Base-by-base conservation (phyloP, 192 early-diverging fungal species). In the Coemansia sp. region DNA sequence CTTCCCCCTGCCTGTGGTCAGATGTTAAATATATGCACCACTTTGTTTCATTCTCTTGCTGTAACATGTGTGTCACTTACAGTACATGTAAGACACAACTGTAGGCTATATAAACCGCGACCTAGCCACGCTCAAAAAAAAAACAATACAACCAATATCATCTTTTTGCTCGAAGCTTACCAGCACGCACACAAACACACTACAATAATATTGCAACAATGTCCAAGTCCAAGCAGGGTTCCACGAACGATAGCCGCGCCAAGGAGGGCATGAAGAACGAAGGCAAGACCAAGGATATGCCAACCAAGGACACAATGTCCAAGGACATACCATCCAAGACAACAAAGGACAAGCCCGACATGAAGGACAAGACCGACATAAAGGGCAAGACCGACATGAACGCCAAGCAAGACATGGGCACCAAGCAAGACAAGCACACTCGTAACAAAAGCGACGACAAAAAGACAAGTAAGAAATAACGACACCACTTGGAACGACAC, bases 341-440 rank as follows among this genome's bases (percentile, higher is more conserved):
- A 17, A 9, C 42, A 3, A 43, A 46, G 44, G 43, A 22, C 43
- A 22, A 46, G 10, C 43, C 21, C 11, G 26, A 50, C 7, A 32
- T 32, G 29, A 2, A 2, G 24, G 21, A 24, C 46, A 50, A 50
- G 46, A 5, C 46, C 11, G 44, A 46, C 8, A 50, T 50, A 24
- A 50, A 50, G 24, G 46, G 27, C 46, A 50, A 50, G 46, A 5
- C 46, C 14, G 46, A 50, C 8, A 50, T 50, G 22, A 50, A 17
- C 46, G 2, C 24, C 46, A 50, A 50, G 46, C 46, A 12, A 2
- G 46, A 29, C 14, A 26, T 4, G 0, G 22, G 21, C 19, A 3
- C 43, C 43, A 50, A 50, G 46, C 46, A 50, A 12, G 46, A 50
- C 26, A 50, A 50, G 46, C 46, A 50, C 46, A n/a, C 46, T n/a